These are phyloP conservation scores for Carex pumila DNA, from an alignment of 176 grass and related monocot species.

Conservation along the genomic window DNA sequence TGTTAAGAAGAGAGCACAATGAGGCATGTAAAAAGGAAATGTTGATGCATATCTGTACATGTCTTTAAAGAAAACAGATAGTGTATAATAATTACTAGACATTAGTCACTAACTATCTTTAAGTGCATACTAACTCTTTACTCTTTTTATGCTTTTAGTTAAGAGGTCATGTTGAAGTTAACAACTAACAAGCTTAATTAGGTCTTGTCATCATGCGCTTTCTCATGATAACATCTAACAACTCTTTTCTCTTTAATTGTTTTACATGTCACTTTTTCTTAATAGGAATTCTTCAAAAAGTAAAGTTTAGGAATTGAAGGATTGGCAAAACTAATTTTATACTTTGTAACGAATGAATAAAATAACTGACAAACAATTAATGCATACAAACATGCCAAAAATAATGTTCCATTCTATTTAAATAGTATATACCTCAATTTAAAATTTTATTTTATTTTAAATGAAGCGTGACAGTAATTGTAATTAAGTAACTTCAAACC, in stretches of 20 bases:
- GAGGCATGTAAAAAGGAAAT: conserved; percentile 10
- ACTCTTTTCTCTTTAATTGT: no score
- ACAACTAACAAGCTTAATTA: not conserved
- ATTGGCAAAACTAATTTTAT: not conserved
- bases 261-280: not conserved
- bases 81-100: not conserved
- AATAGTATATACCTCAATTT: no score
- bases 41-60: conserved; percentile 19
- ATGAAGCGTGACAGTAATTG: no score
- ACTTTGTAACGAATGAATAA: not conserved
- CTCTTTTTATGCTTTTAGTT: not conserved
- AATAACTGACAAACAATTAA: no score
- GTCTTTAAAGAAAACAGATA: conserved; percentile 5
- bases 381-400: no score
- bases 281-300: not conserved
- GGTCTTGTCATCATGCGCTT: not conserved
- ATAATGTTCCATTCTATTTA: no score
- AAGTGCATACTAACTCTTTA: not conserved
- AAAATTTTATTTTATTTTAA: no score
- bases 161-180: not conserved
- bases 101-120: not conserved
- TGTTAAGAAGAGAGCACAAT: not conserved
- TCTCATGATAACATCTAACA: no score
- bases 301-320: not conserved
- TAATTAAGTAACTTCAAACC: no score